Conservation (phyloP, 2,329 filamentous ascomycete genomes). For the Acarospora socialis region DNA sequence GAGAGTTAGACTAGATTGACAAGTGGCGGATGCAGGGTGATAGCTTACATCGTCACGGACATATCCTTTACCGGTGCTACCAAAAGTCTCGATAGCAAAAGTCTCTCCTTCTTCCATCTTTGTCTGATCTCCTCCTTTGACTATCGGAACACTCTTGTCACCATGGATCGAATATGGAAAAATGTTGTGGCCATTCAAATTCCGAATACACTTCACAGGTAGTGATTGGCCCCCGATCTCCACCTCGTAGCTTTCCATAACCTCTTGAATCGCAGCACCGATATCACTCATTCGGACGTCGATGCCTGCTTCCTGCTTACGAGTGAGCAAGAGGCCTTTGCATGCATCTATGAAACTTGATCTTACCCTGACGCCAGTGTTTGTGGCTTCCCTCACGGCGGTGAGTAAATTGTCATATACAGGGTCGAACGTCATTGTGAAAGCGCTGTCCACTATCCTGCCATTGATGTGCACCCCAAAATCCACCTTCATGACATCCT, state of each 20-base stretch:
- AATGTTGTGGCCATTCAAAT: constrained; percentile 83
- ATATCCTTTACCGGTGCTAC: constrained; percentile 79
- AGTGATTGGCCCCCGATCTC: constrained; percentile 40
- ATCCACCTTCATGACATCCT: constrained; percentile 72
- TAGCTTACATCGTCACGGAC: constrained; percentile 72
- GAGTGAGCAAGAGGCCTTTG: constrained; percentile 8
- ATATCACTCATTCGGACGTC: constrained; percentile 42
- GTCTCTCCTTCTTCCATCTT: constrained; percentile 98
- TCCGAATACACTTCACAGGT: constrained; percentile 57
- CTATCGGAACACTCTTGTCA: constrained; percentile 84
- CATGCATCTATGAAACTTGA: neutral
- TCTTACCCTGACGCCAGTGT: constrained; percentile 39
- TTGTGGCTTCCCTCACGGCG: constrained; percentile 62
- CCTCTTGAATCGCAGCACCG: constrained; percentile 44
- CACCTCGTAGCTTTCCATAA: constrained; percentile 62
- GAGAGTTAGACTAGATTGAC: constrained; percentile 6
- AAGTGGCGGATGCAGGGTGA: constrained; percentile 9
- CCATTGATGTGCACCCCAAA: constrained; percentile 72
- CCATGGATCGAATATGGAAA: constrained; percentile 82
- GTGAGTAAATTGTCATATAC: constrained; percentile 60
- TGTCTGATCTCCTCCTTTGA: constrained; percentile 72
- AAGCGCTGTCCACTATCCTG: constrained; percentile 67
- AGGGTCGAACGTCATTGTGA: constrained; percentile 62
- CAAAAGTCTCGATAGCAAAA: constrained; percentile 93
- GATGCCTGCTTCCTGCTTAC: constrained; percentile 30